These are phyloP conservation scores for Pisolithus thermaeus DNA, from an alignment of 1,284 basidiomycete species.

Conservation along the genomic window DNA sequence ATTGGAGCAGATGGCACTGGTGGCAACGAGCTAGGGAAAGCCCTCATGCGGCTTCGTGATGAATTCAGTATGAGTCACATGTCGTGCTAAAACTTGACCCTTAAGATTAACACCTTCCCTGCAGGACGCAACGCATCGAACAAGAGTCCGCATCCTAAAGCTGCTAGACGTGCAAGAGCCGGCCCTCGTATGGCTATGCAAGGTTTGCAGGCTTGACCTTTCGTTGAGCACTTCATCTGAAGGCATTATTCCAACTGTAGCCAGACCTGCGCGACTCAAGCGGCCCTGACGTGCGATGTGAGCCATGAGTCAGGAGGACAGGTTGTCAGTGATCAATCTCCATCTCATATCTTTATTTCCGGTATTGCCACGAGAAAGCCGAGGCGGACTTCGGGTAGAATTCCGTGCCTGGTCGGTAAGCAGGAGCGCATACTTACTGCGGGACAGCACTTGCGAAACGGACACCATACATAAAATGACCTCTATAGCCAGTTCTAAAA, in stretches of 20 bases:
- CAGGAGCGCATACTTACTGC: no score
- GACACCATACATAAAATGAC: no score
- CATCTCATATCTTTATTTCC: background rate
- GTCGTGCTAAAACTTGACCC: background rate
- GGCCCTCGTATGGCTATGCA: conserved; percentile 15
- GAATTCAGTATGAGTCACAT: conserved; percentile 15
- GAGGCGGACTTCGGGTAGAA: background rate
- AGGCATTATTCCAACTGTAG: conserved; percentile 42
- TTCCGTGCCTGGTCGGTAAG: no score
- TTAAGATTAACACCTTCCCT: background rate
- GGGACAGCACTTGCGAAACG: no score
- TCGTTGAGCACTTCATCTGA: background rate
- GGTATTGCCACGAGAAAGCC: background rate
- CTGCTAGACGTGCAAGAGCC: conserved; percentile 5
- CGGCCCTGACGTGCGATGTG: conserved; percentile 26
- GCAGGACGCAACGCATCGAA: background rate
- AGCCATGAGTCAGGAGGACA: background rate
- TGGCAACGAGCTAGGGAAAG: conserved; percentile 39
- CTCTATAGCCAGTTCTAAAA: no score
- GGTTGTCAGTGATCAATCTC: background rate
- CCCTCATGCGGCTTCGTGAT: conserved; percentile 32
- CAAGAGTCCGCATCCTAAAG: background rate
- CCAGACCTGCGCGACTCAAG: conserved; percentile 50
- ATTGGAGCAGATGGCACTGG: conserved; percentile 33
- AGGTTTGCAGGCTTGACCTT: conserved; percentile 15